Conservation (phyloP, 805 yeast genomes). For the Ogataea siamensis region DNA sequence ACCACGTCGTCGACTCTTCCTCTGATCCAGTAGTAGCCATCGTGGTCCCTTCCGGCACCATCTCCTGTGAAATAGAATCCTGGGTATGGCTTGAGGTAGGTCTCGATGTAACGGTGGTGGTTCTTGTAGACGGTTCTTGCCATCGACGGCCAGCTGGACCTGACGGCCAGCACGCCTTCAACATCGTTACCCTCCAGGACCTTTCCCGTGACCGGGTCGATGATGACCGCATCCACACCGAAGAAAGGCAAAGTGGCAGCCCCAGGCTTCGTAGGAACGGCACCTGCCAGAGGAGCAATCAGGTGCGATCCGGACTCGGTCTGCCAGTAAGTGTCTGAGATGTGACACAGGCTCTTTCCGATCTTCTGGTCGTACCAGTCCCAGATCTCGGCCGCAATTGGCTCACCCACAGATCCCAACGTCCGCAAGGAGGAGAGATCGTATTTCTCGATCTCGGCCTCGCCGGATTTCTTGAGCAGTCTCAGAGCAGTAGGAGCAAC, state of each 20-base stretch:
- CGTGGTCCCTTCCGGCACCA: slow-evolving; percentile 96
- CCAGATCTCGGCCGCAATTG: slow-evolving; percentile 97
- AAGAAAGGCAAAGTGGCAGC: slow-evolving; percentile 96
- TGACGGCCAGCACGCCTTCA: slow-evolving; percentile 93
- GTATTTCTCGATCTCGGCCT: slow-evolving; percentile 72
- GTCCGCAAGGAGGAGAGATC: slow-evolving; percentile 86
- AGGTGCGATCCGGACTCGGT: slow-evolving; percentile 97
- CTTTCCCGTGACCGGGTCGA: slow-evolving; percentile 90
- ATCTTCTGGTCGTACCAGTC: slow-evolving; percentile 95
- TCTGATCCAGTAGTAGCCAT: slow-evolving; percentile 96
- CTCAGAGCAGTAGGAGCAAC: slow-evolving; percentile 98
- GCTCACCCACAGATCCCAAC: slow-evolving; percentile 97
- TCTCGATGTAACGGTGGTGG: slow-evolving; percentile 82
- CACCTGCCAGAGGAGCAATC: slow-evolving; percentile 93
- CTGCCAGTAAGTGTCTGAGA: slow-evolving; percentile 98
- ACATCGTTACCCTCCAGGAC: slow-evolving; percentile 85
- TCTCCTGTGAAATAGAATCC: slow-evolving; percentile 97
- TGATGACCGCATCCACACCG: slow-evolving; percentile 86
- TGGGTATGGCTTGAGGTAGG: slow-evolving; percentile 90
- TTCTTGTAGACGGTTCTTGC: slow-evolving; percentile 93
- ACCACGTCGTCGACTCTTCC: slow-evolving; percentile 99
- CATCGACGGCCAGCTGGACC: slow-evolving; percentile 97
- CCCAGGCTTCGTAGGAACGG: slow-evolving; percentile 94
- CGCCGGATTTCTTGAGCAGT: slow-evolving; percentile 80
- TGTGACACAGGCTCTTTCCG: slow-evolving; percentile 86